These are phyloP conservation scores for Angophora floribunda DNA, from an alignment of 345 rosid species.

Conservation along the genomic window DNA sequence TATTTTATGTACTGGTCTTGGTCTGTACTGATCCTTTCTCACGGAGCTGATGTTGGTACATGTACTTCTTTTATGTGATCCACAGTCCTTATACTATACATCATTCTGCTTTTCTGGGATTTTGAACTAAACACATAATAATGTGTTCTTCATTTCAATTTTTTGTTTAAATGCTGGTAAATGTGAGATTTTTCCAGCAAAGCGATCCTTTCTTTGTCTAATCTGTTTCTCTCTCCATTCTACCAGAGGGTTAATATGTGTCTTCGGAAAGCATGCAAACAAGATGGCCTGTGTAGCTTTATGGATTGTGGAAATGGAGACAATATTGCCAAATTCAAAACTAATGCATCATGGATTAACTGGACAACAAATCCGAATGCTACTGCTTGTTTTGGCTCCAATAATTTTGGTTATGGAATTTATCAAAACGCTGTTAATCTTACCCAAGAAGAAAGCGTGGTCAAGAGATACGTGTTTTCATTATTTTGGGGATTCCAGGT, in stretches of 20 bases:
- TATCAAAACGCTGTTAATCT: conserved; percentile 45
- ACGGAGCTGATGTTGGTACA: background rate
- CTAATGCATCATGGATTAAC: rapidly evolving
- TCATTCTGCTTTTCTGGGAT: background rate
- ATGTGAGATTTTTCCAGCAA: background rate
- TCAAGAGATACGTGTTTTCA: conserved; percentile 63
- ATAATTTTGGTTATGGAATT: conserved; percentile 51
- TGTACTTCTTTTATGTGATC: background rate
- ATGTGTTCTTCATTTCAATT: background rate
- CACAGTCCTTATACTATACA: background rate
- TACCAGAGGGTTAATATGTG: conserved; percentile 86
- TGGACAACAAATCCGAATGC: conserved; percentile 35
- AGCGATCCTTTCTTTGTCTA: background rate
- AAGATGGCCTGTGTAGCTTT: conserved; percentile 2
- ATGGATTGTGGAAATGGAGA: conserved; percentile 58
- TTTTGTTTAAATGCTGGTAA: background rate
- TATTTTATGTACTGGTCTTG: background rate
- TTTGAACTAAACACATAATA: background rate
- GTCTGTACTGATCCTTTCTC: background rate
- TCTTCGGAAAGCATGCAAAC: conserved; percentile 54
- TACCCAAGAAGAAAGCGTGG: conserved; percentile 17
- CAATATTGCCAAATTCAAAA: background rate
- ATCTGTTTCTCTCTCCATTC: background rate
- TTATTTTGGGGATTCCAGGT: conserved; percentile 99
- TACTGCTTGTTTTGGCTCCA: conserved; percentile 32